A percentile compares a stretch with the other conserved stretches of the same genome.
Conservation (phyloP, 129 eudicot genomes). For the Chrysanthemum lavandulifolium region DNA sequence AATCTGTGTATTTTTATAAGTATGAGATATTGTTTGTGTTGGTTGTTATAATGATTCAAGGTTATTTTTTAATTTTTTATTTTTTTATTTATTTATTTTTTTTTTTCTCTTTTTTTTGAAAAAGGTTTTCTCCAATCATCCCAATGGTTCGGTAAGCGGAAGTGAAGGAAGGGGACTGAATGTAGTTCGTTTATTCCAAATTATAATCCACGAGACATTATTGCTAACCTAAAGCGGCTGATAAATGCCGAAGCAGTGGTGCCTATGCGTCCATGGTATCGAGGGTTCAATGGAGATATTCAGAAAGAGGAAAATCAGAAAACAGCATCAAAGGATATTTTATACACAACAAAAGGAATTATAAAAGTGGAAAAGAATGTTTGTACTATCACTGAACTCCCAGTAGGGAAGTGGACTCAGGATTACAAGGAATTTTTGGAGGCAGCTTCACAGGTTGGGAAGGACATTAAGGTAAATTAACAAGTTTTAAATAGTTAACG, state of each 20-base stretch:
- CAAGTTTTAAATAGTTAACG: no score
- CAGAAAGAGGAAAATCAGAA: constrained; percentile 24
- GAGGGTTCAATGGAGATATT: constrained; percentile 54
- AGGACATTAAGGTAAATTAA: neutral
- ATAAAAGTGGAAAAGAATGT: constrained; percentile 41
- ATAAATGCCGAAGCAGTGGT: constrained; percentile 49
- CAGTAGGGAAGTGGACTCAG: constrained; percentile 64
- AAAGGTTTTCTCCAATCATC: neutral
- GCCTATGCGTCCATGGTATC: constrained; percentile 77
- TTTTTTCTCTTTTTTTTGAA: no score
- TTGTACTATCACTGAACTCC: constrained; percentile 54
- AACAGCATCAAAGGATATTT: constrained; percentile 26
- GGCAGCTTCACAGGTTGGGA: constrained; percentile 22
- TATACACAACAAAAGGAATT: constrained; percentile 46
- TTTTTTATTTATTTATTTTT: no score
- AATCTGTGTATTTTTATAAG: no score
- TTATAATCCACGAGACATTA: constrained; percentile 61
- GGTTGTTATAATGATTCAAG: no score
- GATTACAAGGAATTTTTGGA: constrained; percentile 68
- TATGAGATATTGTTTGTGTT: no score
- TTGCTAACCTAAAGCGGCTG: constrained; percentile 57
- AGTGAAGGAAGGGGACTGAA: constrained; percentile 67
- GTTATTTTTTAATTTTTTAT: no score
- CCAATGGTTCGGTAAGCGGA: constrained; percentile 57
- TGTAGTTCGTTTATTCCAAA: constrained; percentile 71